Percentiles rank a stretch among this genome's conserved stretches.
Evolutionary conservation across 1,284 basidiomycete species (phyloP).

Genomic region (Anthracocystis panici-leucophaei): DNA sequence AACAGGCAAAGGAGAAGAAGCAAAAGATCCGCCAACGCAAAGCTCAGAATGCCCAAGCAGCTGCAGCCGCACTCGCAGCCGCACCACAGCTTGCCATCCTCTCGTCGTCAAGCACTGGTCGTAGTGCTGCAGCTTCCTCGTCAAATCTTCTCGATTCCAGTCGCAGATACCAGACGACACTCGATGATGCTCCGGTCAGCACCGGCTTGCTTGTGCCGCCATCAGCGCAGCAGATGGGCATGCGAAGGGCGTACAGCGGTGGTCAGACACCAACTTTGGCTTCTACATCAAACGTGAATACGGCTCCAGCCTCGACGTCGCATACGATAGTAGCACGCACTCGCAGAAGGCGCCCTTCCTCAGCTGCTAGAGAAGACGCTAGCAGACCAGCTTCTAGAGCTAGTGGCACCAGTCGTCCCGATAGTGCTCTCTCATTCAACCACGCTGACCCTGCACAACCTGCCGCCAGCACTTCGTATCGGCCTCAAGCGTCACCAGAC

Average conservation of each 20-base stretch:
- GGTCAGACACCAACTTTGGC: conserved; percentile 37
- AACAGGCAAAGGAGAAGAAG: conserved; percentile 61
- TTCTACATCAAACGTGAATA: conserved; percentile 18
- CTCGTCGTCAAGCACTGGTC: neutral
- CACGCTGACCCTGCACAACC: conserved; percentile 7
- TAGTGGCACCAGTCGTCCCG: conserved; percentile 30
- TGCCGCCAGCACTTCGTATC: neutral
- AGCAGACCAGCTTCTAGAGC: conserved; percentile 44
- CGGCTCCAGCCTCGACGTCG: conserved; percentile 8
- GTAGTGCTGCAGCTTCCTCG: conserved; percentile 12
- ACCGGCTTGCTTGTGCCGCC: conserved; percentile 19
- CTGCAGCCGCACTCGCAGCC: conserved; percentile 44
- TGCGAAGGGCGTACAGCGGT: conserved; percentile 44
- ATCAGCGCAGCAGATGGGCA: conserved; percentile 19
- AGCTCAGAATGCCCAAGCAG: conserved; percentile 49
- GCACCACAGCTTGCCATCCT: conserved; percentile 6
- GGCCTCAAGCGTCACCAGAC: neutral
- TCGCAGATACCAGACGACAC: conserved; percentile 33
- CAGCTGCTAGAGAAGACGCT: conserved; percentile 21
- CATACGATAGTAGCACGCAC: conserved; percentile 18
- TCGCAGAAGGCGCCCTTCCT: conserved; percentile 27
- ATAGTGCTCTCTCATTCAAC: conserved; percentile 24
- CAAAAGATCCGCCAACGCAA: conserved; percentile 50
- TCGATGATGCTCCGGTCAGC: conserved; percentile 28
- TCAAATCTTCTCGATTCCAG: conserved; percentile 34